Evolutionary conservation across 345 rosid species (phyloP), one percentile per base, ranked within the genome.

Genomic region (Linum lewisii): DNA sequence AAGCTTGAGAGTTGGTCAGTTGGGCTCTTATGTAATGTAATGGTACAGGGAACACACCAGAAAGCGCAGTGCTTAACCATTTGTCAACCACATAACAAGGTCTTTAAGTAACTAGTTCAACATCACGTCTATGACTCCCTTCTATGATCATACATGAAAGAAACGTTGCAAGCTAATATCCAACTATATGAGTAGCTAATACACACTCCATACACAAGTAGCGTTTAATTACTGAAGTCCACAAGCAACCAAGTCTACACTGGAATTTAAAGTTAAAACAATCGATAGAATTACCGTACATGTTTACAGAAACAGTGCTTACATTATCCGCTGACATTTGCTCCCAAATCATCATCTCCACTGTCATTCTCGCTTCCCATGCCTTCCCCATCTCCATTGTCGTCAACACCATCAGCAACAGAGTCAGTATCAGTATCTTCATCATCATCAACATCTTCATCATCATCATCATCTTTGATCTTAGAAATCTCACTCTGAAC

Each of bases 401-500:
- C 25, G 24, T 21, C 15, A 10, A 10, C 56, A 52, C 25, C 56
- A 52, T 21, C 56, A 21, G 15, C 25, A 52, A 6, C 78, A 18
- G 57, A 68, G 44, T 56, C 65, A 29, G 37, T 7, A 3, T 21
- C 56, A 6, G 23, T 22, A 51, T 51, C 73, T 50, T 67, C 72
- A 24, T 29, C 45, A 16, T 66, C 63, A 0, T 51, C 58, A 11
- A 62, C 78, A 2, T 59, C 68, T 2, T 63, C 62, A 6, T 58
- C 60, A 1, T 58, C 63, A 1, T 64, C 65, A 13, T 36, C 75
- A 26, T 71, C 81, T 64, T 78, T 70, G 25, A 82, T 70, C 61
- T 69, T 82, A 0, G 81, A 81, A 70, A 79, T 82, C 72, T 82
- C 86, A 19, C 54, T 77, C 26, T 79, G 58, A 3, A 81, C 79